Base-by-base conservation (phyloP, 306 rosid genomes). In the Medicago lupulina region DNA sequence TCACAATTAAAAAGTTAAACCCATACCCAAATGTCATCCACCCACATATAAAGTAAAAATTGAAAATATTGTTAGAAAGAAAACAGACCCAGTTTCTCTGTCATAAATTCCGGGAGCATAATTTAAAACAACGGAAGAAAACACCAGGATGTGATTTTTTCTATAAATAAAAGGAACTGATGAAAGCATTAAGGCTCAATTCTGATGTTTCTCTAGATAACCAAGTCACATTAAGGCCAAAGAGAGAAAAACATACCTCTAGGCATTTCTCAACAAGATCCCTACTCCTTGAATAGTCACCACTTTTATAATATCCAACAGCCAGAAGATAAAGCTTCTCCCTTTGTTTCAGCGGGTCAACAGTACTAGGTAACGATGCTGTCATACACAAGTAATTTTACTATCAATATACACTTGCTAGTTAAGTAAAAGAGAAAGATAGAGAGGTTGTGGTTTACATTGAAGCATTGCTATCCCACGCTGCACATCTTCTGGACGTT, bases 391-490 rank as follows among this genome's bases (percentile, higher is more conserved):
- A 15, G 49, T 50, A 41, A 71, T 28, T 19, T 54, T 41, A 60
- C 6, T 1, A 40, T 80, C 15, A 80, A 18, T 17, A 47, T 14
- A 54, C 41, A 44, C 58, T 25, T 75, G 19, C 18, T 46, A 58
- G 72, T 39, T 23, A 70, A 49, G 62, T 16, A 14, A 15, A 40
- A 13, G 51, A 31, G 61, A n/a, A n/a, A 63, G 13, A 75, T 9
- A 9, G 5, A 15, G 40, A 18, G 57, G 7, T 34, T 59, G 13
- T 28, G 7, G 61, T 68, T 31, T 59, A 91, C 98, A 89, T 91
- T 89, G 91, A 82, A 93, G 97, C 98, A 91, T 91, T 60, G 96
- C 98, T 36, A 91, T 91, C 51, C 98, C 98, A n/a, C 97, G 98
- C 59, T 89, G 96, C 9, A 89, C 92, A 80, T 93, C 97, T 73